These are phyloP conservation scores for Wickerhamiella kazuoi DNA, from an alignment of 805 yeast genomes.

Conservation along the genomic window DNA sequence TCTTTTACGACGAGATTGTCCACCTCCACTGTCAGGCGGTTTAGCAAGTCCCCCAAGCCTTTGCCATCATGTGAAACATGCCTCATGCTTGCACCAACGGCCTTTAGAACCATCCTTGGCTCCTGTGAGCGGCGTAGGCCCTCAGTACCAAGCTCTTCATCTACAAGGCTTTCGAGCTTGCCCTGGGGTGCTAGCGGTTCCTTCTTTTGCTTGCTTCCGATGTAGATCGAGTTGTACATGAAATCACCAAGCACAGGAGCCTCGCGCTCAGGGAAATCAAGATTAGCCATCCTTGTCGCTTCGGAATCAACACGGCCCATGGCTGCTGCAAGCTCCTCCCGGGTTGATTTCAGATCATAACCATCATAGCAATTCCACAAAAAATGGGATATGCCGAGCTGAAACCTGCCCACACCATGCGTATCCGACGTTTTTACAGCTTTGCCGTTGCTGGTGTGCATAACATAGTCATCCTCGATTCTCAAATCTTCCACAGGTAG, in stretches of 20 bases:
- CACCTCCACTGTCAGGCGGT: slow-evolving; percentile 31
- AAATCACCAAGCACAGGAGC: slow-evolving; percentile 35
- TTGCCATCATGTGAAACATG: slow-evolving; percentile 14
- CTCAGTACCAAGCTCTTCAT: slow-evolving; percentile 27
- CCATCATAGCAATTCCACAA: slow-evolving; percentile 57
- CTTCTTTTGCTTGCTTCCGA: slow-evolving; percentile 29
- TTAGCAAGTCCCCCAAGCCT: slow-evolving; percentile 18
- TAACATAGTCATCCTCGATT: slow-evolving; percentile 11
- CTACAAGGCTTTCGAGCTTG: slow-evolving; percentile 34
- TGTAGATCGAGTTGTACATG: slow-evolving; percentile 63
- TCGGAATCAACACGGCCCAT: slow-evolving; percentile 40
- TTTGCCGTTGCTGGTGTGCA: not conserved
- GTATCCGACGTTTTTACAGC: not conserved
- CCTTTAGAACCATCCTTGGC: slow-evolving; percentile 10
- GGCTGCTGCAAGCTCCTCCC: slow-evolving; percentile 45
- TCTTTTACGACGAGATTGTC: slow-evolving; percentile 48
- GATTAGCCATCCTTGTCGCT: slow-evolving; percentile 4
- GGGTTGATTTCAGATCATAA: slow-evolving; percentile 74
- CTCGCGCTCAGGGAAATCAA: slow-evolving; percentile 6
- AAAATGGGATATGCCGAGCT: slow-evolving; percentile 2
- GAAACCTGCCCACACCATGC: not conserved
- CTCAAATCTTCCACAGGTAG: slow-evolving; percentile 3
- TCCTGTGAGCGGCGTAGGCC: slow-evolving; percentile 6
- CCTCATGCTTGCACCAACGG: not conserved
- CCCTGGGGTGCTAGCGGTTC: slow-evolving; percentile 16